Base-by-base conservation (phyloP, 139 green algal species). In the Picochlorum sp. region DNA sequence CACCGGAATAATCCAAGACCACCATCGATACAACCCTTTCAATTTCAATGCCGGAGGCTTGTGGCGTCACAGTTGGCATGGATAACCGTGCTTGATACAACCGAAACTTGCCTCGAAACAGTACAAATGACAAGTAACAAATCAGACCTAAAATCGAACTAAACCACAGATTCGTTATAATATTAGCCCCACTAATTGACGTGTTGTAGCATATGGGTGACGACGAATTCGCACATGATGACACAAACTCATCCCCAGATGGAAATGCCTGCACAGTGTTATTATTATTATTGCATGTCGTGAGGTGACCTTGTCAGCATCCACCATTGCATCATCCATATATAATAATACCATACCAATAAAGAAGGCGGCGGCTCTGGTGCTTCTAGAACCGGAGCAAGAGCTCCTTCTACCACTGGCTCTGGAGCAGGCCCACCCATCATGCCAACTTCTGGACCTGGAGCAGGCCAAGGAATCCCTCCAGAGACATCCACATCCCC, bases 1-100 rank as follows among this genome's bases (percentile, higher is more conserved):
- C 9, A 83, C 68, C 20, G 78, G 78, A 24, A 72, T 54, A 32
- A 84, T 61, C 75, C 75, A 83, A 16, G 62, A 65, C 57, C 57
- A 77, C 23, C 70, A 15, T 49, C 70, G 57, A 32, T 38, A 28
- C 54, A 63, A 34, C 14, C 69, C 69, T 18, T 34, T 38, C 44
- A 76, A 45, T 32, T 38, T 21, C 44, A 76, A 44, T 24, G 45
- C 38, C 28, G 69, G 69, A 24, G 69, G 69, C 45, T 70, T 70
- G 63, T 61, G 55, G 55, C 16, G 69, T 65, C 45, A 76, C 69
- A 23, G 21, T 13, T 34, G 69, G 52, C 57, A 71, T 49, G 49
- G 66, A 47, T 38, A 76, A 41, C 26, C 69, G 54, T 7, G 69
- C 63, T 14, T 76, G 63, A 28, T 76, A 76, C 7, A 76, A 67